Evolutionary conservation across 2,329 filamentous ascomycete genomes (phyloP).

Genomic region (Orbilia ellipsospora): DNA sequence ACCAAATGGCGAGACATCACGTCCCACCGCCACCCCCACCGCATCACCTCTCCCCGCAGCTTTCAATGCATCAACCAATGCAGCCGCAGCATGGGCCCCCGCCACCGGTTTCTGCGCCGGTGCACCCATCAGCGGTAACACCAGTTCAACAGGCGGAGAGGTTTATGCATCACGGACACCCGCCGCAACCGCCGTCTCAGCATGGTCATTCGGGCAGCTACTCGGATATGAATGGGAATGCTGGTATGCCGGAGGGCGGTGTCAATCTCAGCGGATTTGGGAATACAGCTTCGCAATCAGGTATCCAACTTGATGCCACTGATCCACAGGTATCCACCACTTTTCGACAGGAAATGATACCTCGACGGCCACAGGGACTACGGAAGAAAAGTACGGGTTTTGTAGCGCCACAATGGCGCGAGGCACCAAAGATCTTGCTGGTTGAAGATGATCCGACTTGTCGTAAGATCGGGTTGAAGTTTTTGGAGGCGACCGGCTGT

Average conservation of each 20-base stretch:
- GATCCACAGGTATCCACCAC: constrained; percentile 52
- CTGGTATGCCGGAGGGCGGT: neutral
- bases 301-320: constrained; percentile 42
- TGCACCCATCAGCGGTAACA: constrained; percentile 31
- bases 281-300: constrained; percentile 44
- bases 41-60: constrained; percentile 10
- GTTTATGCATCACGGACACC: constrained; percentile 34
- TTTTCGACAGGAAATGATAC: constrained; percentile 33
- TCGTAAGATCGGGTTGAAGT: constrained; percentile 75
- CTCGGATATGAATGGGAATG: constrained; percentile 41
- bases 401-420: constrained; percentile 72
- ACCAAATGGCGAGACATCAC: constrained; percentile 14
- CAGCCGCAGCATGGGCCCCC: constrained; percentile 10
- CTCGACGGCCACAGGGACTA: constrained; percentile 41
- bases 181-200: constrained; percentile 17
- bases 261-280: constrained; percentile 42
- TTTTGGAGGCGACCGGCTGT: constrained; percentile 74
- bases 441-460: constrained; percentile 84
- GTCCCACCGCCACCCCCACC: constrained; percentile 5
- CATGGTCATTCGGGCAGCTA: constrained; percentile 21
- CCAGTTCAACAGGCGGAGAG: constrained; percentile 47
- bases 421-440: constrained; percentile 81
- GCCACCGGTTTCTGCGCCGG: neutral
- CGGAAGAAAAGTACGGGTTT: constrained; percentile 64
- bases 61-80: constrained; percentile 7